Evolutionary conservation across 2,329 filamentous ascomycete species (phyloP).

Genomic region (Chaetomiaceae sp.): DNA sequence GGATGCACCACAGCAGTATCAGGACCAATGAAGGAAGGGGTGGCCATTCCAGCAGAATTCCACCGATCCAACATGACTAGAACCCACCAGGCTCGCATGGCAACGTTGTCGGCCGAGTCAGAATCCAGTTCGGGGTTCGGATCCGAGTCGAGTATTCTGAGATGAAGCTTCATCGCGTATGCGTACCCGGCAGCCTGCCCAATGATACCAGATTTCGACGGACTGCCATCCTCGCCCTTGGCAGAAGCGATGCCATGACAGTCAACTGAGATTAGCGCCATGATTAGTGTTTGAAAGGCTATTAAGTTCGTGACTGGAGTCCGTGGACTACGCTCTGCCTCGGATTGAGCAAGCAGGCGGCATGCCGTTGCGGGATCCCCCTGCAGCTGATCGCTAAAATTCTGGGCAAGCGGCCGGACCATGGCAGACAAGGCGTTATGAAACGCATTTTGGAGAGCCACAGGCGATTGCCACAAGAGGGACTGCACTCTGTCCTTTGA

Average conservation of each 20-base stretch:
- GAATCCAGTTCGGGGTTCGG: constrained; percentile 45
- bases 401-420: constrained; percentile 47
- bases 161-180: constrained; percentile 59
- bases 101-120: constrained; percentile 59
- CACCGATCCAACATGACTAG: constrained; percentile 68
- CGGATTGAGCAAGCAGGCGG: constrained; percentile 49
- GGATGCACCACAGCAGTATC: constrained; percentile 56
- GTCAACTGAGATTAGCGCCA: constrained; percentile 64
- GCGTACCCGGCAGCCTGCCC: constrained; percentile 62
- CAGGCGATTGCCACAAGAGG: constrained; percentile 53
- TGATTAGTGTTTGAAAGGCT: constrained; percentile 62
- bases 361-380: constrained; percentile 44
- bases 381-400: constrained; percentile 32
- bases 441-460: constrained; percentile 59
- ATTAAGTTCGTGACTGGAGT: constrained; percentile 46
- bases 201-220: constrained; percentile 53
- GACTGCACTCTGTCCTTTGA: constrained; percentile 53
- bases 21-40: constrained; percentile 59
- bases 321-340: constrained; percentile 39
- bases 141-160: constrained; percentile 33
- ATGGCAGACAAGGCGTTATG: constrained; percentile 57
- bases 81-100: constrained; percentile 66
- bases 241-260: constrained; percentile 45
- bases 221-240: constrained; percentile 40
- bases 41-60: constrained; percentile 65